Base-by-base conservation (phyloP, 2,329 filamentous ascomycete species). In the Colletotrichum spinosum region DNA sequence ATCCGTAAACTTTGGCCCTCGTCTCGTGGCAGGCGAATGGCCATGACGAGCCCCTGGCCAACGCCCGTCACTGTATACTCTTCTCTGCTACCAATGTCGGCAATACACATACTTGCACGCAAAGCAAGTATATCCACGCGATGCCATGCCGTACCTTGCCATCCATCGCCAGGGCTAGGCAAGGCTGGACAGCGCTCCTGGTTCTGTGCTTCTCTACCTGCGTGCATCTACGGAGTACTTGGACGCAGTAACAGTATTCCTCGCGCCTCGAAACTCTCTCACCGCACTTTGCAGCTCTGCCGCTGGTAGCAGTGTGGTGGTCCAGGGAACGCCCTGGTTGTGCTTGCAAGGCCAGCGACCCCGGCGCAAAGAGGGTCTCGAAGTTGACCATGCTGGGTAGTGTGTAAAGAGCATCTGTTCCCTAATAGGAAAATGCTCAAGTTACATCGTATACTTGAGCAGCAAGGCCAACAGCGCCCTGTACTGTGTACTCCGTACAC, bases 271-370 rank as follows among this genome's bases (percentile, higher is more conserved):
- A n/a, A 37, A 8, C 51, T 53, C 38, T 33, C 57, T 60, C 61
- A 65, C 61, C 61, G 61, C 61, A 65, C 61, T 65, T 65, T 61
- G 55, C n/a, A 46, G 25, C 44, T 49, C 8, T 15, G 15, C 15
- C 9, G 33, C 45, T 42, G 46, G 13, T 60, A 33, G 42, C 56
- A 54, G 25, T 15, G 41, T 46, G 37, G 33, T 33, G 9, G 25
- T 13, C 12, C 12, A n/a, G 38, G 45, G 51, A 46, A 45, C 62
- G 55, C 42, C 51, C 11, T 17, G 25, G n/a, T 25, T 25, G 25
- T 25, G 25, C 25, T 25, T 25, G 25, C 25, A 25, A 25, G 3
- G 25, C 25, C 25, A 25, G 25, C 25, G 25, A 25, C 25, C 25
- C 25, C 25, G 25, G 25, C 25, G 25, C 4, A 25, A 25, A 25